Conservation (phyloP, 441 rosid genomes). For the Syzygium malaccense region DNA sequence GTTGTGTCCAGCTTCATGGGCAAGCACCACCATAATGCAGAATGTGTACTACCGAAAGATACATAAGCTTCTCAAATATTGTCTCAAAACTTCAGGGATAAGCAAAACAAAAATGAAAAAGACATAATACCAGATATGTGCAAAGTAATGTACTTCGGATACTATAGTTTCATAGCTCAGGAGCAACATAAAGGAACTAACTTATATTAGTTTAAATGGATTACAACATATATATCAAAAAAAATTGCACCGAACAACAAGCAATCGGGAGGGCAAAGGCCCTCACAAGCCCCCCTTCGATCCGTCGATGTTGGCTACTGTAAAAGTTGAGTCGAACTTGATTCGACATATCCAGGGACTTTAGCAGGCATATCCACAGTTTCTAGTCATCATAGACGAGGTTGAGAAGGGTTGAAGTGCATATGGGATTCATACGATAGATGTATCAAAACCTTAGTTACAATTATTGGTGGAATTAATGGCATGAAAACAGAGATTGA, state of each 20-base stretch:
- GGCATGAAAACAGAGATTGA: neutral
- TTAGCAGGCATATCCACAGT: neutral
- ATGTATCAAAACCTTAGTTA: neutral
- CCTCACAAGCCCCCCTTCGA: neutral
- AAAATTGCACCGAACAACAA: neutral
- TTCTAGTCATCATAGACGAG: neutral
- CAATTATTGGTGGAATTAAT: neutral
- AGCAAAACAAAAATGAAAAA: neutral
- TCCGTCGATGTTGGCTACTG: neutral
- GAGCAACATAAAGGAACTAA: neutral
- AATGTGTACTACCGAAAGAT: neutral
- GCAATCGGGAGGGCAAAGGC: neutral
- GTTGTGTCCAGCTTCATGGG: neutral
- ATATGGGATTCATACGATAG: neutral
- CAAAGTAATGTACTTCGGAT: neutral
- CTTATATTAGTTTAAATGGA: neutral
- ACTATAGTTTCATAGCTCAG: neutral
- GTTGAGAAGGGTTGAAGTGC: neutral
- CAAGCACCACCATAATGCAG: neutral
- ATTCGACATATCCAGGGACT: neutral
- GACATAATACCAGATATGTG: neutral
- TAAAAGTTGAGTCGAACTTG: neutral
- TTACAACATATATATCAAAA: neutral
- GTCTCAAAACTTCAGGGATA: neutral
- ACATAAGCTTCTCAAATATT: neutral